Evolutionary conservation across 441 rosid species (phyloP).

Genomic region (Breynia disticha): DNA sequence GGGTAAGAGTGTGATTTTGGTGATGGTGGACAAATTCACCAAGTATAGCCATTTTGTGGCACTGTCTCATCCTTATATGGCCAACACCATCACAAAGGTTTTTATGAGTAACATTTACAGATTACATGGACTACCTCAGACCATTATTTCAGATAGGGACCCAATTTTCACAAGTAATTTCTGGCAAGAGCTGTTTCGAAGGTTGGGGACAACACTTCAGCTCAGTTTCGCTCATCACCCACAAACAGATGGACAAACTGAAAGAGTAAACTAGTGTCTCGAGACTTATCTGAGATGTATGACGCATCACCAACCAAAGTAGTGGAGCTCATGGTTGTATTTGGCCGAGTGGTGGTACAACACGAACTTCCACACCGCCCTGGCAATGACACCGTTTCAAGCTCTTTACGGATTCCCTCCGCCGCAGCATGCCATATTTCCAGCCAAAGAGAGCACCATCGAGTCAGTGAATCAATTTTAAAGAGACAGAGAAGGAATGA

Average conservation of each 20-base stretch:
- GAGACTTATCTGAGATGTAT: no score
- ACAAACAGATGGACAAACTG: no score
- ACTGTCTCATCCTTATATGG: neutral
- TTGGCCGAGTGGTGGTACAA: neutral
- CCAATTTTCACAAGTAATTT: neutral
- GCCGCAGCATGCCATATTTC: neutral
- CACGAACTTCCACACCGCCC: neutral
- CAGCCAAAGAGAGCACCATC: neutral
- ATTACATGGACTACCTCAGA: neutral
- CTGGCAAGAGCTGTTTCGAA: neutral
- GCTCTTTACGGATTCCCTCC: neutral
- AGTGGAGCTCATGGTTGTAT: neutral
- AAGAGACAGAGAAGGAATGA: neutral
- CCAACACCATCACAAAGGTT: neutral
- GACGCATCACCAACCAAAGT: no score
- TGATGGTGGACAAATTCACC: constrained; percentile 3
- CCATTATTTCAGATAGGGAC: neutral
- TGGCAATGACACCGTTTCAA: neutral
- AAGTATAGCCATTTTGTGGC: neutral
- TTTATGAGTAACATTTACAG: neutral
- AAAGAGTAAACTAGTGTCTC: no score
- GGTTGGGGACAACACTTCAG: no score
- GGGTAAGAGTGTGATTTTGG: neutral
- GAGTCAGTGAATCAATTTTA: neutral
- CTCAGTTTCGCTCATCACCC: no score